Evolutionary conservation across 2,329 filamentous ascomycete genomes (phyloP).

Genomic region (Xylaria multiplex): DNA sequence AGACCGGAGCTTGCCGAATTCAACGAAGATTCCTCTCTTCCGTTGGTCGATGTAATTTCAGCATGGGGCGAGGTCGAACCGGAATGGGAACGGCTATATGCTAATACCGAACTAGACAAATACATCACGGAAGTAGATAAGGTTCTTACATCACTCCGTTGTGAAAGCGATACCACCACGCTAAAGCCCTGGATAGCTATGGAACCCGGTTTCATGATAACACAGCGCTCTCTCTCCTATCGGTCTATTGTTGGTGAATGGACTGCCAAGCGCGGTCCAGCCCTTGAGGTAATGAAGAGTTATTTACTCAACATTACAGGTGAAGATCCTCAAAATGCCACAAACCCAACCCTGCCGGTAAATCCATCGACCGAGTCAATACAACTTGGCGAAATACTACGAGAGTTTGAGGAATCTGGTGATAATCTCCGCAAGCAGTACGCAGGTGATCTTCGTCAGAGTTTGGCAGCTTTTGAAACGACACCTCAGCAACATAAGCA

Average conservation of each 20-base stretch:
- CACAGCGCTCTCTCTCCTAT: background rate
- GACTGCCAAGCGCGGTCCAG: constrained; percentile 1
- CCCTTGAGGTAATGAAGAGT: background rate
- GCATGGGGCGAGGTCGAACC: constrained; percentile 21
- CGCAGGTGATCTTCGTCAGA: constrained; percentile 42
- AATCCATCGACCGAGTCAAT: constrained; percentile 10
- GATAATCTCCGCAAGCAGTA: constrained; percentile 53
- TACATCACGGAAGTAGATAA: constrained; percentile 21
- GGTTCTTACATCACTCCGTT: background rate
- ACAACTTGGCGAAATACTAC: constrained; percentile 49
- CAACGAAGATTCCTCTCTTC: fast-evolving
- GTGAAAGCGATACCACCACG: background rate
- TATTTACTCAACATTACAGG: background rate
- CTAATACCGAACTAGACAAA: constrained; percentile 12
- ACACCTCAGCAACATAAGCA: background rate
- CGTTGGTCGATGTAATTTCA: background rate
- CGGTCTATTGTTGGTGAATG: constrained; percentile 13
- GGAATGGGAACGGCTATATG: constrained; percentile 23
- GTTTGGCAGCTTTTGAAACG: constrained; percentile 33
- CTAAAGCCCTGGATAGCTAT: background rate
- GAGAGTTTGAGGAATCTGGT: constrained; percentile 43
- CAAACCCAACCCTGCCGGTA: background rate
- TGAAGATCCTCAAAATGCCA: background rate
- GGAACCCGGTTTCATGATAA: background rate
- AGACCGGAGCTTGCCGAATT: background rate